Evolutionary conservation across 768 basidiomycete species (phyloP).

Genomic region (Boletus tomentosulus): DNA sequence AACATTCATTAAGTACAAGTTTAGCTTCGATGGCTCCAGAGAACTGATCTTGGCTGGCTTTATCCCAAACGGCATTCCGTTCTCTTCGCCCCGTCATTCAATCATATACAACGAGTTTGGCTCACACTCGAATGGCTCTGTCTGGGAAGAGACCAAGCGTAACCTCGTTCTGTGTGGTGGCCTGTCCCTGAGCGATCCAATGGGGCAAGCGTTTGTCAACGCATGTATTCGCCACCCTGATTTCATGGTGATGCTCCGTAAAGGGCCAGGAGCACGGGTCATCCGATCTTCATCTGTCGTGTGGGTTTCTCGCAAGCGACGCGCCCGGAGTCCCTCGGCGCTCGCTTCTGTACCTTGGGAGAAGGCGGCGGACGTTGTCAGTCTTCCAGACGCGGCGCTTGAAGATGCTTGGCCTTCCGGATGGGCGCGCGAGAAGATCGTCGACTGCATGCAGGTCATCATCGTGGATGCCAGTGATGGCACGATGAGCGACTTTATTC

Average conservation of each 20-base stretch:
- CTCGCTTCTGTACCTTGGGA: conserved; percentile 26
- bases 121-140: conserved; percentile 2
- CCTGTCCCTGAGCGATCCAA: conserved; percentile 28
- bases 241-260: conserved; percentile 31
- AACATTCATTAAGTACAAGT: conserved; percentile 19
- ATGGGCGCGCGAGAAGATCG: conserved; percentile 11
- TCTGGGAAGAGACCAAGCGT: conserved; percentile 30
- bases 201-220: conserved; percentile 28
- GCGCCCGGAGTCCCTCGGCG: conserved; percentile 23
- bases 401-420: conserved; percentile 23
- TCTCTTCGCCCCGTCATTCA: conserved; percentile 21
- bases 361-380: conserved; percentile 11
- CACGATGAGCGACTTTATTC: conserved; percentile 28
- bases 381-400: conserved; percentile 20
- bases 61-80: conserved; percentile 23
- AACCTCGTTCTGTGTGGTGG: conserved; percentile 25
- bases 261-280: conserved; percentile 24
- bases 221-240: conserved; percentile 30
- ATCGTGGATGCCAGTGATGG: conserved; percentile 27
- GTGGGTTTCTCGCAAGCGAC: conserved; percentile 28
- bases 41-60: conserved; percentile 32
- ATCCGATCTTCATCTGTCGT: conserved; percentile 23
- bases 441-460: conserved; percentile 30
- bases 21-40: conserved; percentile 20
- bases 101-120: conserved; percentile 14